Conservation (phyloP, 768 basidiomycete species). For the Lactifluus piperatus region DNA sequence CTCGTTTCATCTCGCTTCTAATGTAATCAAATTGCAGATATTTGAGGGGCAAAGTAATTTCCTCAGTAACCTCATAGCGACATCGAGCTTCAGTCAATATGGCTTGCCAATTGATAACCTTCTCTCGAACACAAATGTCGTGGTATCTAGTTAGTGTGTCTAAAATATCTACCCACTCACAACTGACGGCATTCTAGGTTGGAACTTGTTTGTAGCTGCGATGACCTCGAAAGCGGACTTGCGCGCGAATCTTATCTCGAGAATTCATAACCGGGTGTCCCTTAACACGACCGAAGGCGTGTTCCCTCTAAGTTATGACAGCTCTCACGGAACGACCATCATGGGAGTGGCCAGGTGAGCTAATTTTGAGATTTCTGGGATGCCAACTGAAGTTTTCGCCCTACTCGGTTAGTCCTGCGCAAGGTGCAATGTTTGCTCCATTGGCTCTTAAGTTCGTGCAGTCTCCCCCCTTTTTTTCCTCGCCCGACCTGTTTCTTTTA, state of each 20-base stretch:
- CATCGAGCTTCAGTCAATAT: background rate
- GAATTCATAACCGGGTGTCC: conserved; percentile 4
- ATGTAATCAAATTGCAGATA: conserved; percentile 11
- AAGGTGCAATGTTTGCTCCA: conserved; percentile 22
- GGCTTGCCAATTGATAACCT: conserved; percentile 12
- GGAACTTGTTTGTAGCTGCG: conserved; percentile 12
- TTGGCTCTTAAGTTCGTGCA: conserved; percentile 20
- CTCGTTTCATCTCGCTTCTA: background rate
- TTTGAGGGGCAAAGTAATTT: conserved; percentile 1
- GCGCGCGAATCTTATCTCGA: conserved; percentile 3
- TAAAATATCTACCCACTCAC: background rate
- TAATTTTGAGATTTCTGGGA: background rate
- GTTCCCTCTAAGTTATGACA: conserved; percentile 5
- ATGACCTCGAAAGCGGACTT: background rate
- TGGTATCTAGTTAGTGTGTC: background rate
- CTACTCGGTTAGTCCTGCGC: conserved; percentile 17
- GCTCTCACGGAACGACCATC: background rate
- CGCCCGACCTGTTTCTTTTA: background rate
- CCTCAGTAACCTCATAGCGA: background rate
- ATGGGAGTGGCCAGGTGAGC: conserved; percentile 13
- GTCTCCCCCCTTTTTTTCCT: background rate
- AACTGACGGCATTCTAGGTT: conserved; percentile 2
- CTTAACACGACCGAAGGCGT: background rate
- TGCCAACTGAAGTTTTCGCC: background rate
- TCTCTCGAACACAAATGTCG: background rate